Evolutionary conservation across 257 asterid species (phyloP).

Genomic region (Forsythia suspensa): DNA sequence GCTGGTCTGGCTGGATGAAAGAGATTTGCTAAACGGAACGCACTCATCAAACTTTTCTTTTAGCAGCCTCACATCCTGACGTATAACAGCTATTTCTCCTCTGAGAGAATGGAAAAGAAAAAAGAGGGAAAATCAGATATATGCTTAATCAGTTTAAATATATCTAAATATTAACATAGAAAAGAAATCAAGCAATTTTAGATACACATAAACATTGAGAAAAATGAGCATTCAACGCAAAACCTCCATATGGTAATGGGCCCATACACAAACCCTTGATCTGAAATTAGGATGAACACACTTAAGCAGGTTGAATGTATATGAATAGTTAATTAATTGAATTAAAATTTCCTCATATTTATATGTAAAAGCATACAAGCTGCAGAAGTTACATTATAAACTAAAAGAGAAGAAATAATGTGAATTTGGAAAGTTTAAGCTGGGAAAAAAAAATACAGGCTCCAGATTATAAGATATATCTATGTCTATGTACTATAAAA

Average conservation of each 20-base stretch:
- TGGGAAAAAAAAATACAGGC: no score
- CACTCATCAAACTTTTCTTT: slow-evolving; percentile 59
- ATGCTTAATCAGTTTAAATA: slow-evolving; percentile 7
- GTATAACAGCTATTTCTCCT: slow-evolving; percentile 85
- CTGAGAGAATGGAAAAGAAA: slow-evolving; percentile 35
- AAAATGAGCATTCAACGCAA: slow-evolving; percentile 8
- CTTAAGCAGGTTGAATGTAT: no score
- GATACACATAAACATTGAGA: not conserved
- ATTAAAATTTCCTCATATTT: not conserved
- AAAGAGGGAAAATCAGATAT: not conserved
- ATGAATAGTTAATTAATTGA: no score
- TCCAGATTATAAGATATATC: no score
- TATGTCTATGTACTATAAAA: no score
- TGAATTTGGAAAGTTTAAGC: not conserved
- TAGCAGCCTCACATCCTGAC: slow-evolving; percentile 69
- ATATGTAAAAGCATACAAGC: not conserved
- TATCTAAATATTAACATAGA: not conserved
- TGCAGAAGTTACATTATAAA: not conserved
- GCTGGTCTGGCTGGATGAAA: slow-evolving; percentile 55
- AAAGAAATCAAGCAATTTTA: slow-evolving; percentile 1
- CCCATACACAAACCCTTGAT: not conserved
- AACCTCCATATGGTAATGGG: not conserved
- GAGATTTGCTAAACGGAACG: slow-evolving; percentile 57
- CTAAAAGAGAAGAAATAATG: not conserved
- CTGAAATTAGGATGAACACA: not conserved